A percentile compares a stretch with the other conserved stretches of the same genome.
Conservation (phyloP, 805 yeast species). For the Metschnikowia hibisci region DNA sequence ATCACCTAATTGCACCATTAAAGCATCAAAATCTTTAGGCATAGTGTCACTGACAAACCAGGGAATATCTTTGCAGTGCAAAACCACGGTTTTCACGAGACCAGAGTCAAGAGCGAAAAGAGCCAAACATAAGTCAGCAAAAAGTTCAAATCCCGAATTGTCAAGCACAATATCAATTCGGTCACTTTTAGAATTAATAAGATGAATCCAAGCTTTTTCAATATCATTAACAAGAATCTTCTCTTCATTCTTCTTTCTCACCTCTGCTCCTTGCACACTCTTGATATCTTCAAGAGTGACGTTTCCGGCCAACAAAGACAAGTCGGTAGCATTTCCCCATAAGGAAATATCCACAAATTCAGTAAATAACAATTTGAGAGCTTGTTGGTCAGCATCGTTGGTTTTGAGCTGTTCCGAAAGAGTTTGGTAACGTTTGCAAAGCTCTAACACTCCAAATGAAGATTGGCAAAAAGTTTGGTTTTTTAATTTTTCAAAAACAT, state of each 20-base stretch:
- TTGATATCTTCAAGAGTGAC: constrained; percentile 79
- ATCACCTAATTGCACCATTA: constrained; percentile 55
- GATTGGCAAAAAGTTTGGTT: constrained; percentile 72
- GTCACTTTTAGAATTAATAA: constrained; percentile 31
- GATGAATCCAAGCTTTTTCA: constrained; percentile 57
- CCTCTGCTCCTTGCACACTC: constrained; percentile 86
- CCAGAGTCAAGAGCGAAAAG: constrained; percentile 55
- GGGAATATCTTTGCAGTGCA: constrained; percentile 88
- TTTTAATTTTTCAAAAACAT: constrained; percentile 70
- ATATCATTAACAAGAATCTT: constrained; percentile 77
- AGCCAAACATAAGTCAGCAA: constrained; percentile 63
- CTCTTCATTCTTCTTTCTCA: constrained; percentile 74
- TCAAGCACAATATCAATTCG: constrained; percentile 83
- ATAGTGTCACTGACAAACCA: constrained; percentile 98
- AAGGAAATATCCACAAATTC: constrained; percentile 85
- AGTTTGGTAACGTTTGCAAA: constrained; percentile 58
- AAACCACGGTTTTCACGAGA: constrained; percentile 58
- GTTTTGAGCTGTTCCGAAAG: constrained; percentile 26
- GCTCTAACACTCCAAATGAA: constrained; percentile 70
- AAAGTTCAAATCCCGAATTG: constrained; percentile 93
- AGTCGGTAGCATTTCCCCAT: constrained; percentile 98
- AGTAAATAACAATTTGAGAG: constrained; percentile 56
- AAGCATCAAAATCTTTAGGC: constrained; percentile 67
- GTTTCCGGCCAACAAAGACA: constrained; percentile 85
- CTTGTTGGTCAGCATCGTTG: constrained; percentile 31